phyloP scores from a whole-genome alignment of 306 rosid genomes.

The Rosa multiflora region DNA sequence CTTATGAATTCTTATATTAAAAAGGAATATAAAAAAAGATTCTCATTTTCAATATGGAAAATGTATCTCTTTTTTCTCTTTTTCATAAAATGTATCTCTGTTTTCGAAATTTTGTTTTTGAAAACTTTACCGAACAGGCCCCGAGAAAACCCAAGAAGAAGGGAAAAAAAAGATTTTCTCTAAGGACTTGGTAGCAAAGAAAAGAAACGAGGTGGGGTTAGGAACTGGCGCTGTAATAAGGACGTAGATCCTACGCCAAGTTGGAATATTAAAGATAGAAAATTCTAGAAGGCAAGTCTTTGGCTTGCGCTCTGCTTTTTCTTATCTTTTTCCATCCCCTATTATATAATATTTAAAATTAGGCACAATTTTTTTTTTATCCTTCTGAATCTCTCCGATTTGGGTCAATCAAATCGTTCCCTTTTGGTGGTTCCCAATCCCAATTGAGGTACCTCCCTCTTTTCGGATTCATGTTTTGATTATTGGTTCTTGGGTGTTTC shows the following conservation, averaged over 20 bases:
- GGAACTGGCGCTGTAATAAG: neutral
- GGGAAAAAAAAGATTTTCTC: neutral
- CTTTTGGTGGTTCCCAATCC: neutral
- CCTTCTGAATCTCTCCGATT: neutral
- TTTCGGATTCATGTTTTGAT: neutral
- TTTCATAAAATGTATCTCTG: no score
- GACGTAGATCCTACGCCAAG: slow-evolving; percentile 44
- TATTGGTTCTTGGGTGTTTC: neutral
- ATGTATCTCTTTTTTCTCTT: no score
- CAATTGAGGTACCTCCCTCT: neutral
- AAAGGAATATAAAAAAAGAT: no score
- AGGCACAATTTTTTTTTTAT: neutral
- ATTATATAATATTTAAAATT: neutral
- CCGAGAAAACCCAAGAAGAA: no score
- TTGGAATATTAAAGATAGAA: slow-evolving; percentile 29
- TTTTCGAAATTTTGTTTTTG: no score
- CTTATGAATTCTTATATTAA: no score
- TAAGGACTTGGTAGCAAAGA: neutral
- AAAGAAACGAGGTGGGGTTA: neutral
- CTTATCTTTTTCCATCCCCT: neutral
- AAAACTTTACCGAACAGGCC: no score
- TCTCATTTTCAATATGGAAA: no score
- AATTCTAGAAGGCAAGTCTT: slow-evolving; percentile 39
- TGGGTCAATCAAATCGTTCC: neutral
- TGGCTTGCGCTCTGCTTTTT: neutral